Conservation (phyloP, 2,329 filamentous ascomycete species). For the Xylariomycetidae sp. region DNA sequence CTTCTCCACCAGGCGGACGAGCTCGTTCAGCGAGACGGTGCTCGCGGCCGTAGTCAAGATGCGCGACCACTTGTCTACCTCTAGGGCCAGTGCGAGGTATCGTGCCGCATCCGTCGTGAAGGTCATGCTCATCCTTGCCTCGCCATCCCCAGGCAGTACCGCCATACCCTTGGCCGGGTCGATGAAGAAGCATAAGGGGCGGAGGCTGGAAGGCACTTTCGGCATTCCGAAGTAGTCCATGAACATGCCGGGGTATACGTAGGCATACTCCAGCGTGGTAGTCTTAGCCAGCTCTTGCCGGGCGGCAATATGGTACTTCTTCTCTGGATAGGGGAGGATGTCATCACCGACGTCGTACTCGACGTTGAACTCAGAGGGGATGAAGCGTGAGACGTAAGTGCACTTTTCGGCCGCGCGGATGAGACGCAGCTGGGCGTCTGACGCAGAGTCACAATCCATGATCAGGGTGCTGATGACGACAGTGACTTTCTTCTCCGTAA, state of each 20-base stretch:
- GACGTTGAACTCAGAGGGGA: slow-evolving; percentile 34
- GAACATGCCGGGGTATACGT: slow-evolving; percentile 32
- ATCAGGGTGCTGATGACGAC: slow-evolving; percentile 30
- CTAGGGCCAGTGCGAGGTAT: slow-evolving; percentile 26
- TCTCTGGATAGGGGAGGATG: slow-evolving; percentile 29
- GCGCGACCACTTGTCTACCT: slow-evolving; percentile 25
- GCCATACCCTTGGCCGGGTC: slow-evolving; percentile 22
- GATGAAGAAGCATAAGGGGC: slow-evolving; percentile 25
- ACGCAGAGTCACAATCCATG: slow-evolving; percentile 24
- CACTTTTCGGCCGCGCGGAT: slow-evolving; percentile 27
- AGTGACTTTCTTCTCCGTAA: slow-evolving; percentile 17
- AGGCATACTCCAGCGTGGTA: slow-evolving; percentile 26
- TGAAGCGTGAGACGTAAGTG: slow-evolving; percentile 28
- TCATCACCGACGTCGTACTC: slow-evolving; percentile 30
- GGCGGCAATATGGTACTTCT: slow-evolving; percentile 23
- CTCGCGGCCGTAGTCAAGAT: slow-evolving; percentile 23
- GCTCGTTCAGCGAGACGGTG: slow-evolving; percentile 25
- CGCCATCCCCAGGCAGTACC: slow-evolving; percentile 25
- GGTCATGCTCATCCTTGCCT: slow-evolving; percentile 27
- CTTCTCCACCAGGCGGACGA: slow-evolving; percentile 19
- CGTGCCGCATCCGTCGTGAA: slow-evolving; percentile 26
- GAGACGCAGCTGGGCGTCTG: slow-evolving; percentile 27
- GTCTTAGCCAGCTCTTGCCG: slow-evolving; percentile 26
- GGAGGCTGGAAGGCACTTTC: slow-evolving; percentile 16
- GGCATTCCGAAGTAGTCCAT: slow-evolving; percentile 33